These are phyloP conservation scores for Vararia minispora DNA, from an alignment of 768 basidiomycete genomes.

Conservation along the genomic window DNA sequence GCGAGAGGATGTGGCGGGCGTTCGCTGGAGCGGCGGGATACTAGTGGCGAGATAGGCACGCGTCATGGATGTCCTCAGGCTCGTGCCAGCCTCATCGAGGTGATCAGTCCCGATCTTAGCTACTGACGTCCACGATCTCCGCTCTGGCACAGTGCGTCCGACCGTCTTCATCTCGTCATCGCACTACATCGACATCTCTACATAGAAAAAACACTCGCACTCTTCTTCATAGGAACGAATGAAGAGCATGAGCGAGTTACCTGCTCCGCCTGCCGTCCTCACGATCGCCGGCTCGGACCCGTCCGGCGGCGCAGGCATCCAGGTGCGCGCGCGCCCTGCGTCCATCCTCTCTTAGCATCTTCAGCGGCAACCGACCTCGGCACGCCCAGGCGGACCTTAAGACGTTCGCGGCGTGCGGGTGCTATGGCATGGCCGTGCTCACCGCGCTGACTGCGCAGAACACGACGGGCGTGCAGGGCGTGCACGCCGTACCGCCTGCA, in stretches of 20 bases:
- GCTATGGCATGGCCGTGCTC: conserved; percentile 73
- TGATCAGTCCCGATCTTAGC: neutral
- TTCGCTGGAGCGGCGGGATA: too few relatives aligned
- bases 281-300: conserved; percentile 79
- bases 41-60: too few relatives aligned
- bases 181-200: neutral
- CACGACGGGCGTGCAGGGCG: conserved; percentile 68
- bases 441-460: conserved; percentile 90
- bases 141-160: too few relatives aligned
- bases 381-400: conserved; percentile 67
- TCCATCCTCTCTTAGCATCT: neutral
- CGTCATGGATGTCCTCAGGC: too few relatives aligned
- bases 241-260: too few relatives aligned
- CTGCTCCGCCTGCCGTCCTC: conserved; percentile 31
- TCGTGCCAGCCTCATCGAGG: too few relatives aligned
- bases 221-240: neutral
- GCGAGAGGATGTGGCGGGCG: too few relatives aligned
- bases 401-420: conserved; percentile 66
- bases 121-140: neutral
- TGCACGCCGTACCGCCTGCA: conserved; percentile 53
- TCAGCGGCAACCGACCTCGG: neutral
- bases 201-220: neutral
- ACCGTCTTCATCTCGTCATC: too few relatives aligned
- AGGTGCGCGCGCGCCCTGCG: conserved; percentile 32
- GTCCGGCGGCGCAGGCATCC: conserved; percentile 84